Percentiles rank a stretch among this genome's conserved stretches.
Conservation (phyloP, 108 stramenopile genomes). For the Cyclotella sp. region DNA sequence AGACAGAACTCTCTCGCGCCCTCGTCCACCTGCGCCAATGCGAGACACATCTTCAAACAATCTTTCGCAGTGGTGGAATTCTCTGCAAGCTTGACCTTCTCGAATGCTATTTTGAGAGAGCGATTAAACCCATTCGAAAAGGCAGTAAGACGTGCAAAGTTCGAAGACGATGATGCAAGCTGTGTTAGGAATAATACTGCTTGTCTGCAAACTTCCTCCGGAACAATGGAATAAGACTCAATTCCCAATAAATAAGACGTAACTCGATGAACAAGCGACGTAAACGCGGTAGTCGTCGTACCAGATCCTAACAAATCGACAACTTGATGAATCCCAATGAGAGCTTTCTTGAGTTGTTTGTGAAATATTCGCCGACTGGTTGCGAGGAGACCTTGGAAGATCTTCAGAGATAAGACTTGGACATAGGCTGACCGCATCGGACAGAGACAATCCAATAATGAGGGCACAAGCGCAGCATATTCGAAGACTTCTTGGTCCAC, state of each 20-base stretch:
- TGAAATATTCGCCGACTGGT: constrained; percentile 45
- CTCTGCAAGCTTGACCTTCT: constrained; percentile 53
- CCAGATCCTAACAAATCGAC: constrained; percentile 61
- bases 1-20: constrained; percentile 59
- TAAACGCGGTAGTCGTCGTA: not conserved
- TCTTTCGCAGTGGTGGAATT: constrained; percentile 59
- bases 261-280: too few species aligned
- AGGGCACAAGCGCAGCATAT: constrained; percentile 32
- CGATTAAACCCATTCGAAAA: constrained; percentile 70
- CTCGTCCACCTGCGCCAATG: constrained; percentile 60
- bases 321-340: constrained; percentile 76
- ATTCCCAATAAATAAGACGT: too few species aligned
- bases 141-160: constrained; percentile 68
- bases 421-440: constrained; percentile 51
- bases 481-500: constrained; percentile 7
- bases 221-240: constrained; percentile 5
- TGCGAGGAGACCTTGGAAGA: constrained; percentile 48
- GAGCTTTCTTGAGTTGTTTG: constrained; percentile 71
- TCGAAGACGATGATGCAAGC: constrained; percentile 52
- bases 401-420: constrained; percentile 66
- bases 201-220: constrained; percentile 72
- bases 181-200: constrained; percentile 61
- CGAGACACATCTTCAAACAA: constrained; percentile 58
- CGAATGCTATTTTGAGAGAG: constrained; percentile 57
- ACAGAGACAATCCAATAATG: constrained; percentile 63